Conservation (phyloP, 345 rosid species). For the Turritis glabra region DNA sequence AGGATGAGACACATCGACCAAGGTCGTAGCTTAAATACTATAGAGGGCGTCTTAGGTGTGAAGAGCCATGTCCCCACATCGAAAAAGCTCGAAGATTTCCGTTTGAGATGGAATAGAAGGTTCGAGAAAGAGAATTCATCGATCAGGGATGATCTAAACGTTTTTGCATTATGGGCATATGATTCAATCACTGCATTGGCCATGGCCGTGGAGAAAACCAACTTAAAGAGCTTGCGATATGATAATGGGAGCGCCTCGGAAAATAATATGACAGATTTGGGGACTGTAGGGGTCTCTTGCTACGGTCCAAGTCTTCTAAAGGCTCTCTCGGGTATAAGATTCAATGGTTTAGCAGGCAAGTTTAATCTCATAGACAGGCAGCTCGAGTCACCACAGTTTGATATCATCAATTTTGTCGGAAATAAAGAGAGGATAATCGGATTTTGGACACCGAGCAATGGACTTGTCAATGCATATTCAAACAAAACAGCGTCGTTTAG, state of each 20-base stretch:
- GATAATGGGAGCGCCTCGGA: not conserved
- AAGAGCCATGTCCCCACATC: conserved; percentile 26
- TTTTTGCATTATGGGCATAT: conserved; percentile 44
- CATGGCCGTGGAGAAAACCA: conserved; percentile 38
- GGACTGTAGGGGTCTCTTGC: conserved; percentile 8
- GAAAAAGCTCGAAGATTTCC: conserved; percentile 12
- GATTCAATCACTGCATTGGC: conserved; percentile 49
- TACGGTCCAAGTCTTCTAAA: conserved; percentile 38
- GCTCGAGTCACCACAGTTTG: conserved; percentile 41
- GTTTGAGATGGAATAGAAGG: conserved; percentile 29
- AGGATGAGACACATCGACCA: conserved; percentile 2
- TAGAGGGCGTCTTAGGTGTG: conserved; percentile 42
- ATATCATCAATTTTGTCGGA: conserved; percentile 47
- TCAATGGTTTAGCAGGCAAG: conserved; percentile 47
- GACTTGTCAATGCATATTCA: conserved; percentile 13
- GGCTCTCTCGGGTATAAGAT: conserved; percentile 30
- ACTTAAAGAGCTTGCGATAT: not conserved
- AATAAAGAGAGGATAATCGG: conserved; percentile 39
- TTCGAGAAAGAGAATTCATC: not conserved
- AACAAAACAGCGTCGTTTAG: not conserved
- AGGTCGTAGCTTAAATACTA: not conserved
- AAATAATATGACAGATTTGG: conserved; percentile 15
- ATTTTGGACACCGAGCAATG: conserved; percentile 41
- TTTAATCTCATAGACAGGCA: conserved; percentile 43
- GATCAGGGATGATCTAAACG: not conserved